Evolutionary conservation across 2,329 filamentous ascomycete species (phyloP).

Genomic region (Fusarium cyanostomum): DNA sequence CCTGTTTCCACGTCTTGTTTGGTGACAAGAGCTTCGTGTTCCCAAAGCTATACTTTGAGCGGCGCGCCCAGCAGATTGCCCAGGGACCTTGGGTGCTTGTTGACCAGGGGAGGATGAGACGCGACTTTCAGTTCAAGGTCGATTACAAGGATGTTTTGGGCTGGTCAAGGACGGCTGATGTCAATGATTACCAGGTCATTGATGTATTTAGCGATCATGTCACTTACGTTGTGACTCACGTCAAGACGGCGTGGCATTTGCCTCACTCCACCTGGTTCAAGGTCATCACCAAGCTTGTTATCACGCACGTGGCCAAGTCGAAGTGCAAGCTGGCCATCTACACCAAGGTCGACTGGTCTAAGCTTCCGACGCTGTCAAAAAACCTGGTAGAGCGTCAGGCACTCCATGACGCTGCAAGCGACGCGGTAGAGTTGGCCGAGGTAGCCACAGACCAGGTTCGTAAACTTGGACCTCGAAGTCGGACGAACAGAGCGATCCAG

Average conservation of each 20-base stretch:
- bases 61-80: constrained; percentile 79
- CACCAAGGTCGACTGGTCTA: constrained; percentile 87
- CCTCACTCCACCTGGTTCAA: constrained; percentile 83
- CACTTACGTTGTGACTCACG: constrained; percentile 71
- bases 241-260: constrained; percentile 80
- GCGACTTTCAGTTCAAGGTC: constrained; percentile 84
- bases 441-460: constrained; percentile 81
- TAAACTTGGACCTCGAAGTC: constrained; percentile 75
- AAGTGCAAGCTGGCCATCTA: constrained; percentile 92
- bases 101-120: constrained; percentile 75
- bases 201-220: constrained; percentile 82
- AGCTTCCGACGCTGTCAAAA: constrained; percentile 68
- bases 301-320: constrained; percentile 91
- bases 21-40: constrained; percentile 96
- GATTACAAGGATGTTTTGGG: constrained; percentile 73
- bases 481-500: constrained; percentile 80
- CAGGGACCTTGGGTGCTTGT: constrained; percentile 85
- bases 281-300: constrained; percentile 88
- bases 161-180: constrained; percentile 66
- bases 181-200: constrained; percentile 86
- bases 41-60: constrained; percentile 87
- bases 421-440: constrained; percentile 79
- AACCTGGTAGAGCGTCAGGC: constrained; percentile 75
- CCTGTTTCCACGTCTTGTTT: constrained; percentile 94
- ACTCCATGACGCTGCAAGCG: constrained; percentile 75